Percentiles rank a stretch among this genome's conserved stretches.
phyloP scores from a whole-genome alignment of 2,329 filamentous ascomycete genomes.

The Exophiala calicioides region DNA sequence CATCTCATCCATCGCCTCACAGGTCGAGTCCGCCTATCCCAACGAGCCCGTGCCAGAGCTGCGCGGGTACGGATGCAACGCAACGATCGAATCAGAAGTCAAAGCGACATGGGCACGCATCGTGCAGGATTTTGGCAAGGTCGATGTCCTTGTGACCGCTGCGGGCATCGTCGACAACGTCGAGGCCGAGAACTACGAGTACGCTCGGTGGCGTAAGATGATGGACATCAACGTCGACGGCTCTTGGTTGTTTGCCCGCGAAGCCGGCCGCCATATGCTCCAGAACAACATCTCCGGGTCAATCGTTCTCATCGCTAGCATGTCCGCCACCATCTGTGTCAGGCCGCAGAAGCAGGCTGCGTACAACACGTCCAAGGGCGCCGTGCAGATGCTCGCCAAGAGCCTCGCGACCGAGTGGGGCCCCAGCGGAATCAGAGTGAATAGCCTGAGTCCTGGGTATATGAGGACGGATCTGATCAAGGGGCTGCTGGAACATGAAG shows the following conservation, averaged over 20 bases:
- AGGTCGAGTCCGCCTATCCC: constrained; percentile 28
- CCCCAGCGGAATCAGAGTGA: constrained; percentile 40
- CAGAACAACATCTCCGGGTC: constrained; percentile 32
- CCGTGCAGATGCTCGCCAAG: constrained; percentile 30
- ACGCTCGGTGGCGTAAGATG: constrained; percentile 39
- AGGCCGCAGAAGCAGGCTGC: constrained; percentile 41
- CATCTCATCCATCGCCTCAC: constrained; percentile 35
- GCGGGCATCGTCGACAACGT: constrained; percentile 43
- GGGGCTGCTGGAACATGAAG: constrained; percentile 38
- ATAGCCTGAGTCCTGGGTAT: constrained; percentile 43
- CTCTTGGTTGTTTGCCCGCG: constrained; percentile 83
- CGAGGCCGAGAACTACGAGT: constrained; percentile 38
- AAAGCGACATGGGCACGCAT: constrained; percentile 39
- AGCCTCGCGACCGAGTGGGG: constrained; percentile 40
- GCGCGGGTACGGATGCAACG: constrained; percentile 43
- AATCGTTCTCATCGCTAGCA: constrained; percentile 34
- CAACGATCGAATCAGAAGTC: constrained; percentile 40
- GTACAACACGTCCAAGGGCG: constrained; percentile 38
- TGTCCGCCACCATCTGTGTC: constrained; percentile 37
- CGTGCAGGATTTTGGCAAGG: constrained; percentile 37
- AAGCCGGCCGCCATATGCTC: constrained; percentile 63
- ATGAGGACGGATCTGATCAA: constrained; percentile 38
- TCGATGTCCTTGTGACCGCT: constrained; percentile 45
- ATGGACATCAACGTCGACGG: constrained; percentile 53
- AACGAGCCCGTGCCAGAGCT: constrained; percentile 34